Evolutionary conservation across 495 filamentous ascomycete genomes (phyloP).

Genomic region (Apodospora peruviana): DNA sequence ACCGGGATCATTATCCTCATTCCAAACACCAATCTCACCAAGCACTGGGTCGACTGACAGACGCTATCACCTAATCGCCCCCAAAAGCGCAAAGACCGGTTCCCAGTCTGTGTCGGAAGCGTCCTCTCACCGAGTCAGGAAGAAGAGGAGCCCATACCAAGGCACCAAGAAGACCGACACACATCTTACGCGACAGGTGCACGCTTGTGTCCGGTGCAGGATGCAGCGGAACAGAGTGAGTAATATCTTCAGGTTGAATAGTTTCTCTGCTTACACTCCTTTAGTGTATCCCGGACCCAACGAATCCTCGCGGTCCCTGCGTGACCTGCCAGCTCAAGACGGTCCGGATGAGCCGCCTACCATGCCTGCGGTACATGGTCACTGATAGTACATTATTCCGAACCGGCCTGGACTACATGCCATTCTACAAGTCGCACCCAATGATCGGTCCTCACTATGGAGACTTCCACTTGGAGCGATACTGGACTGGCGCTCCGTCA

Average conservation of each 20-base stretch:
- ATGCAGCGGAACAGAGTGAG: conserved; percentile 34
- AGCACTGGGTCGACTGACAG: conserved; percentile 8
- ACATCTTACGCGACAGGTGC: conserved; percentile 25
- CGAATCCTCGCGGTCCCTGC: conserved; percentile 27
- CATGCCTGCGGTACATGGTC: conserved; percentile 36
- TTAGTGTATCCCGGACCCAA: conserved; percentile 30
- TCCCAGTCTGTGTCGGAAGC: conserved; percentile 10
- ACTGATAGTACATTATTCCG: conserved; percentile 33
- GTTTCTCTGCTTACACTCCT: conserved; percentile 2
- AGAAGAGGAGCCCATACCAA: conserved; percentile 26
- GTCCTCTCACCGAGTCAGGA: conserved; percentile 13
- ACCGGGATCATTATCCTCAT: conserved; percentile 6
- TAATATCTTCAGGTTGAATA: background rate
- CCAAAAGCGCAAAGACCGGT: conserved; percentile 4
- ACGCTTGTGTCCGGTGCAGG: conserved; percentile 30
- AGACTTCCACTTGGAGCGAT: conserved; percentile 29
- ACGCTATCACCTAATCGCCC: conserved; percentile 17
- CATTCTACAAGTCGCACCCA: conserved; percentile 25
- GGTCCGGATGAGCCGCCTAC: conserved; percentile 27
- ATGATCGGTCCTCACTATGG: conserved; percentile 33
- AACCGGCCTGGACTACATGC: conserved; percentile 27
- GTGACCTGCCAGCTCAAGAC: conserved; percentile 28
- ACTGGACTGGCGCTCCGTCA: conserved; percentile 19
- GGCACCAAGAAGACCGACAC: conserved; percentile 24
- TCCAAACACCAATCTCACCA: conserved; percentile 9